These are phyloP conservation scores for Plasmodium gonderi DNA, from an alignment of 169 alveolate genomes.

Conservation along the genomic window DNA sequence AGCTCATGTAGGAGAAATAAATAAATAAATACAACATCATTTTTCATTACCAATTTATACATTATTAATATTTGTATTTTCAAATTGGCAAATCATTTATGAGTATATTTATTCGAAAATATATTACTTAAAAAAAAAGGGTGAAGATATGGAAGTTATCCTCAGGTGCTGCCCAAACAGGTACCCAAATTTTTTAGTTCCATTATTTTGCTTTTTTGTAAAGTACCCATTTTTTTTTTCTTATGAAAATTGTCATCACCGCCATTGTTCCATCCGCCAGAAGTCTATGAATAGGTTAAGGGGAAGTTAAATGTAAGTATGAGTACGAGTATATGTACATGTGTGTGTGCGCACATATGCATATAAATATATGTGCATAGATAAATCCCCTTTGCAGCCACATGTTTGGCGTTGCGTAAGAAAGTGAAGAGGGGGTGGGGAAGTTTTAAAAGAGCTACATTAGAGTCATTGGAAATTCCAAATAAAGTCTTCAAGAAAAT, in stretches of 20 bases:
- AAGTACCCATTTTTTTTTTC: conserved; percentile 33
- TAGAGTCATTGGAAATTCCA: conserved; percentile 28
- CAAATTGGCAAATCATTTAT: conserved; percentile 74
- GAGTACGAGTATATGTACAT: not conserved
- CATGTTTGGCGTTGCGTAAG: not conserved
- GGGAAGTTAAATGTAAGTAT: not conserved
- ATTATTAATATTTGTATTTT: conserved; percentile 33
- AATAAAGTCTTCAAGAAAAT: conserved; percentile 54
- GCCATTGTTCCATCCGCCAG: conserved; percentile 16
- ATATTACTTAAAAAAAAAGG: conserved; percentile 1
- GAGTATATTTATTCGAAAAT: conserved; percentile 25
- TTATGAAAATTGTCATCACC: conserved; percentile 33
- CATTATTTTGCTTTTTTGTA: conserved; percentile 43
- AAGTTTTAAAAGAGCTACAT: conserved; percentile 8
- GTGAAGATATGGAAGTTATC: conserved; percentile 15
- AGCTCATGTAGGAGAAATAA: conserved; percentile 6
- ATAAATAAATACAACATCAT: conserved; percentile 50
- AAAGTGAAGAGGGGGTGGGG: not conserved
- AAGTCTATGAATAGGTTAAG: not conserved
- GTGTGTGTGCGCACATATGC: not conserved
- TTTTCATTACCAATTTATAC: conserved; percentile 72
- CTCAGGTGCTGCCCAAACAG: conserved; percentile 72
- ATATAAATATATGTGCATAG: not conserved
- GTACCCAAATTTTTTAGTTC: conserved; percentile 71
- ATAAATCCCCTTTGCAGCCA: not conserved